phyloP scores from a whole-genome alignment of 164 flowering plant species.

The Aristolochia contorta region DNA sequence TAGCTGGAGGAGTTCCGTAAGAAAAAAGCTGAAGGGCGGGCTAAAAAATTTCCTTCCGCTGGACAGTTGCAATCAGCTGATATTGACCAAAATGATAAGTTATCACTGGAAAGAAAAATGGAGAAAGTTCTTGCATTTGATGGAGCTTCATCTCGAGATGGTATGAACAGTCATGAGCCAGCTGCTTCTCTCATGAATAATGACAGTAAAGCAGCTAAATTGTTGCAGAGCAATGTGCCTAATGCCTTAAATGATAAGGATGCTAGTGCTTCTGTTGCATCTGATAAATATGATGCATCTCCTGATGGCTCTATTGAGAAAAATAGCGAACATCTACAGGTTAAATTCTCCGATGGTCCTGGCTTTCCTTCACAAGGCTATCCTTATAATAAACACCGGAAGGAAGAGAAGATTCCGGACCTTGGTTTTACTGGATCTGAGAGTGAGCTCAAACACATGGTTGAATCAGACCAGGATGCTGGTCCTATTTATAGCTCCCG shows the following conservation, averaged over 20 bases:
- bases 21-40: not conserved
- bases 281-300: not conserved
- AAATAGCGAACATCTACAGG: constrained; percentile 10
- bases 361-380: constrained; percentile 11
- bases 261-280: not conserved
- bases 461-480: constrained; percentile 5
- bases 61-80: not conserved
- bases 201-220: not conserved
- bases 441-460: constrained; percentile 10
- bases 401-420: not conserved
- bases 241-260: not conserved
- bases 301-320: not conserved
- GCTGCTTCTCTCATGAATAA: not conserved
- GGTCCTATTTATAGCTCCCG: not conserved
- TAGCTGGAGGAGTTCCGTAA: constrained; percentile 2
- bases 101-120: not conserved
- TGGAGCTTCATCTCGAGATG: not conserved
- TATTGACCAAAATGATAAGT: not conserved
- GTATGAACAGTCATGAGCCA: not conserved
- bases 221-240: not conserved
- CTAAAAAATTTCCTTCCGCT: not conserved
- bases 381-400: not conserved
- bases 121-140: not conserved
- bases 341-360: constrained; percentile 15
- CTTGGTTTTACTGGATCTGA: too few relatives aligned